phyloP scores from a whole-genome alignment of 345 rosid genomes.

The Alliaria petiolata region DNA sequence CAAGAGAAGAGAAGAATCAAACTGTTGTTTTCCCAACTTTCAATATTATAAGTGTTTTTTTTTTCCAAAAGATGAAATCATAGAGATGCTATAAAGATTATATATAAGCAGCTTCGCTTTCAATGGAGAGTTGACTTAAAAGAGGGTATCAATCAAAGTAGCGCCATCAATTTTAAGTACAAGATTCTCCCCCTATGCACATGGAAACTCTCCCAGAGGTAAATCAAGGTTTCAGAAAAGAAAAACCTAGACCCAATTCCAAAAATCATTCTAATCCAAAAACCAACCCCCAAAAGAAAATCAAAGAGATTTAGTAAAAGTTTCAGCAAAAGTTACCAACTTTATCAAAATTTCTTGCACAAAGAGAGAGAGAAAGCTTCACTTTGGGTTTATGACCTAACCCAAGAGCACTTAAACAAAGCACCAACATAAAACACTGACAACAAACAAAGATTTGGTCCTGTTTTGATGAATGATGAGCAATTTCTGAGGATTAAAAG shows the following conservation, averaged over 20 bases:
- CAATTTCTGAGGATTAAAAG: not conserved
- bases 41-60: not conserved
- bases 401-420: slow-evolving; percentile 17
- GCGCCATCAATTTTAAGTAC: slow-evolving; percentile 12
- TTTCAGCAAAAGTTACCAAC: slow-evolving; percentile 32
- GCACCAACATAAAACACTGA: not conserved
- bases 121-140: slow-evolving; percentile 24
- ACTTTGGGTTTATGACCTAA: slow-evolving; percentile 19
- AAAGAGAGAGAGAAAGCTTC: slow-evolving; percentile 1
- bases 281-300: not conserved
- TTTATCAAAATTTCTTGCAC: slow-evolving; percentile 29
- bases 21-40: not conserved
- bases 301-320: not conserved
- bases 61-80: not conserved
- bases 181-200: slow-evolving; percentile 8
- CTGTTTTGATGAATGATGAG: not conserved
- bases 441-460: not conserved
- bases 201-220: not conserved
- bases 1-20: slow-evolving; percentile 7
- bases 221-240: not conserved
- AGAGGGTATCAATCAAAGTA: slow-evolving; percentile 21
- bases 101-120: not conserved
- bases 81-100: not conserved
- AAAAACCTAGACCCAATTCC: not conserved
- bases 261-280: not conserved